Conservation (phyloP, 305 asterid genomes). For the Lippia alba region DNA sequence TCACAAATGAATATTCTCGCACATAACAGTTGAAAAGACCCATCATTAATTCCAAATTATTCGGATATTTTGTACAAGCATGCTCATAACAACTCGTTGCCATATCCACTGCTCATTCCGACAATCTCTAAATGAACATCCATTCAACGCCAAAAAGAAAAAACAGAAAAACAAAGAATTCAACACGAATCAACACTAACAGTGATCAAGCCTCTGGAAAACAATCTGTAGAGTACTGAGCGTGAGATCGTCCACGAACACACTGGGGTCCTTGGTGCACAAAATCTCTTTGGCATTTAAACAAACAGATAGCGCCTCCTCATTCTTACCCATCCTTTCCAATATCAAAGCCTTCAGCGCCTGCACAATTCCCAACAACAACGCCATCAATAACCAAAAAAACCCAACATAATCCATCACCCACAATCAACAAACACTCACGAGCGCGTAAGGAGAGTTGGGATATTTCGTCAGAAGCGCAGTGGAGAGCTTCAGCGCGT, state of each 20-base stretch:
- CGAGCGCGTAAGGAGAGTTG: conserved; percentile 86
- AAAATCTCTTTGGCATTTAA: conserved; percentile 80
- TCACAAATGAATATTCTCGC: conserved; percentile 89
- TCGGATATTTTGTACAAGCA: conserved; percentile 83
- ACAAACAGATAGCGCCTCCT: conserved; percentile 84
- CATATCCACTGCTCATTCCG: conserved; percentile 75
- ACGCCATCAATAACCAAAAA: neutral
- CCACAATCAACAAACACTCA: too few species aligned
- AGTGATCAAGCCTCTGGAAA: conserved; percentile 89
- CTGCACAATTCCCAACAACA: conserved; percentile 45
- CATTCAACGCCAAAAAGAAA: conserved; percentile 7
- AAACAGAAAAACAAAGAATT: conserved; percentile 9
- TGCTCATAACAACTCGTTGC: conserved; percentile 96
- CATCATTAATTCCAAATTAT: conserved; percentile 87
- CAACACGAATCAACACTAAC: conserved; percentile 47
- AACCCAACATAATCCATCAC: neutral
- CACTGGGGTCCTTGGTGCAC: conserved; percentile 56
- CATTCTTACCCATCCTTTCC: conserved; percentile 91
- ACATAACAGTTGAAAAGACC: conserved; percentile 95
- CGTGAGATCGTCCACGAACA: conserved; percentile 86
- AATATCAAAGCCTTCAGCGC: conserved; percentile 87
- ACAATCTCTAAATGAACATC: conserved; percentile 21
- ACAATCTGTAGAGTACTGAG: conserved; percentile 96
- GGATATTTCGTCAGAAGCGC: conserved; percentile 81
- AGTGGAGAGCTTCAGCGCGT: conserved; percentile 81